Evolutionary conservation across 441 rosid species (phyloP), one percentile per base, ranked within the genome.

Genomic region (Brassica balearica): DNA sequence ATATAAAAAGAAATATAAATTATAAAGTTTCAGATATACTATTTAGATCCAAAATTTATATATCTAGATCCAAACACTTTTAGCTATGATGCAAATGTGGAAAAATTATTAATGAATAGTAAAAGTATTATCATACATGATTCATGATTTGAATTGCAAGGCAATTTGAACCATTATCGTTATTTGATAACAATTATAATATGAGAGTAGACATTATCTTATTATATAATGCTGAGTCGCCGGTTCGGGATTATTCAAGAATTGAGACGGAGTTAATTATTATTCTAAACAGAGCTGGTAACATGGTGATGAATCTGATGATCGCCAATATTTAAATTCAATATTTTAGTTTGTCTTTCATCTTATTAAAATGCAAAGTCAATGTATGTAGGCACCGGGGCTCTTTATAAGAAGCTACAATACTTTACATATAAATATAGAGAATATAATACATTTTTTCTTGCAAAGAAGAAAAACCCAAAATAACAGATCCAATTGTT

Each of bases 291-390:
- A 41, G 59, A 73, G 66, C 82, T 68, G 77, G 77, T 73, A 78
- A 78, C 74, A 73, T 73, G 74, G 65, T 73, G 71, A 38, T 38
- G 46, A 38, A 38, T 38, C 46, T 46, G 53, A 58, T 69, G 63
- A 56, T 46, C 43, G 29, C 41, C 64, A 66, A 72, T 10, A 27
- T 48, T 48, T 8, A 17, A 66, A 43, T 27, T 11, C 32, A 58
- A 29, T 51, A 51, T 65, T 46, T 17, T 72, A 43, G 15, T 77
- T 17, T 41, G 38, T 55, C 17, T 12, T 15, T 70, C 25, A 2
- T 70, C 67, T 66, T 77, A 64, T 77, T 71, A 62, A 56, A 68
- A 20, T 78, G 8, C 32, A 67, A 60, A 78, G 81, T 78, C 77
- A 61, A 73, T 60, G 55, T 60, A n/a, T 46, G 69, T 68, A 34